Base-by-base conservation (phyloP, 805 yeast species). In the Spathaspora gorwiae region DNA sequence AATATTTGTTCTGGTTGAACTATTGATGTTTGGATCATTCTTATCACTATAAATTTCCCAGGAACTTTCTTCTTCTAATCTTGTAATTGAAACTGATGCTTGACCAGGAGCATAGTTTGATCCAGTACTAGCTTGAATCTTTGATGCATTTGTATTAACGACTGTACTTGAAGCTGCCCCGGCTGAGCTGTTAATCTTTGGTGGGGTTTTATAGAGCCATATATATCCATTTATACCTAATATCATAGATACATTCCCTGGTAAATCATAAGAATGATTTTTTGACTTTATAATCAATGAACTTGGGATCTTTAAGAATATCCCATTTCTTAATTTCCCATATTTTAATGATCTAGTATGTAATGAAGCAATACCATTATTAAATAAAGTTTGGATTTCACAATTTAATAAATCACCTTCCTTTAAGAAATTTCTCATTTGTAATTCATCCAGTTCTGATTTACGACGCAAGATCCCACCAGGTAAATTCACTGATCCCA, bases 391-490 rank as follows among this genome's bases (percentile, higher is more conserved):
- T 68, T 95, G 99, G 13, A 94, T 96, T 65, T 94, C 99, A 37
- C 97, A 96, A 61, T 94, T 94, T 48, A 94, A 72, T 49, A 95
- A 72, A 64, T 94, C 99, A 12, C 99, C 99, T 59, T 95, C 99
- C 61, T 94, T 94, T 54, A 94, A 70, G 57, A 90, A 88, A 54
- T 79, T 80, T 57, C 99, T 79, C 99, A 95, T 94, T 61, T 92
- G 96, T 52, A 94, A 73, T 68, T 94, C 99, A 69, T 94, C 99
- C 52, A 86, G 82, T 60, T 95, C 99, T 31, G 90, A 82, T 62
- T 95, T 94, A 59, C 99, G 79, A 65, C 99, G 79, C 55, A 94
- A 70, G 2, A 94, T 87, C 45, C 99, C 99, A 44, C 99, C 99
- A 1, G 99, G 99, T 50, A 94, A 74, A 63, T 94, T 94, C 15